A percentile compares a stretch with the other conserved stretches of the same genome.
Evolutionary conservation across 768 basidiomycete genomes (phyloP).

Genomic region (Strobilomyces dryophilus): DNA sequence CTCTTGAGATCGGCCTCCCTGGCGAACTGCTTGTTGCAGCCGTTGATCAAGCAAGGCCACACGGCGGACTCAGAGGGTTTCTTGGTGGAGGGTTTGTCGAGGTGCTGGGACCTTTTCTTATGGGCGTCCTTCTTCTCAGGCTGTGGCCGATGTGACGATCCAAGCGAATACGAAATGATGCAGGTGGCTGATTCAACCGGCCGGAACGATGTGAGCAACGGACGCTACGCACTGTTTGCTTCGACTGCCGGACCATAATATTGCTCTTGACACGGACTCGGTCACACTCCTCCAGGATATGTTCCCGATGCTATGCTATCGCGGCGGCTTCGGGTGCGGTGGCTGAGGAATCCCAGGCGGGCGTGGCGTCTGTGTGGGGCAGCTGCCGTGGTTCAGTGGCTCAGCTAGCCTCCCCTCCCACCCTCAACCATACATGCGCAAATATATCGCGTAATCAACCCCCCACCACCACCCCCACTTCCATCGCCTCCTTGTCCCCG

Average conservation of each 20-base stretch:
- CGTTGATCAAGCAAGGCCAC: slow-evolving; percentile 81
- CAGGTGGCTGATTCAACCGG: slow-evolving; percentile 23
- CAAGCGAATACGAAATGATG: background rate
- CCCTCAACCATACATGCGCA: slow-evolving; percentile 17
- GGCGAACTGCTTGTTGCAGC: slow-evolving; percentile 78
- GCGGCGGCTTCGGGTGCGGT: slow-evolving; percentile 19
- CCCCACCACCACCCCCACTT: background rate
- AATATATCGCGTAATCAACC: slow-evolving; percentile 25
- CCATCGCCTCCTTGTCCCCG: background rate
- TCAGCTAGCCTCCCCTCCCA: background rate
- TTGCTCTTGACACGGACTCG: slow-evolving; percentile 12
- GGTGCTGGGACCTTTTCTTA: slow-evolving; percentile 34
- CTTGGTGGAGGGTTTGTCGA: slow-evolving; percentile 50
- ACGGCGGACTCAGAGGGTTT: slow-evolving; percentile 46
- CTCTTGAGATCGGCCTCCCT: slow-evolving; percentile 79
- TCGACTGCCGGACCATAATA: slow-evolving; percentile 33
- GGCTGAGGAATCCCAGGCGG: slow-evolving; percentile 26
- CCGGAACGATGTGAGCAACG: slow-evolving; percentile 8
- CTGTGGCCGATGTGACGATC: slow-evolving; percentile 16
- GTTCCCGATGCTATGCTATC: slow-evolving; percentile 10
- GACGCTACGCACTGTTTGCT: slow-evolving; percentile 31
- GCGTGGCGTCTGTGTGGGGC: slow-evolving; percentile 21
- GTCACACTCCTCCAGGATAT: slow-evolving; percentile 6
- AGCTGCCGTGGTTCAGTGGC: slow-evolving; percentile 10
- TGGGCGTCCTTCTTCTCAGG: slow-evolving; percentile 40